Evolutionary conservation across 169 alveolate genomes (phyloP), one percentile per base, ranked within the genome.

Genomic region (Eimeria sp.): DNA sequence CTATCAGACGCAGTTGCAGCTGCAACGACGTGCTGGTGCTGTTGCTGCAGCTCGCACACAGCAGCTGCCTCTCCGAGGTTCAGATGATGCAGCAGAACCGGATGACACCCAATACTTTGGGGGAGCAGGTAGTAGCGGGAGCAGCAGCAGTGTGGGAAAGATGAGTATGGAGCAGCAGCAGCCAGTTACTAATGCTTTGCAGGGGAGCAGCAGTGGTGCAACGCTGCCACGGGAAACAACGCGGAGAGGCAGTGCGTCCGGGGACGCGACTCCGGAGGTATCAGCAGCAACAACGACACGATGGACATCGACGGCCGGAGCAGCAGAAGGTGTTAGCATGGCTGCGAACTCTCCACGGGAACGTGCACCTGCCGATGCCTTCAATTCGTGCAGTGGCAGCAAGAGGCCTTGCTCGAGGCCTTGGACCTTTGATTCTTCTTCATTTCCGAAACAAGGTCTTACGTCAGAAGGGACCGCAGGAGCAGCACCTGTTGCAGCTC

Each of bases 391-490:
- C 64, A 43, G 46, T 49, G 54, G 43, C 49, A 85, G 93, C 93
- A 85, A 85, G 93, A 85, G 80, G 82, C 93, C 93, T 20, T 85
- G 93, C 54, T 64, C 93, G 25, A 85, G 80, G 93, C 93, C 93
- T 16, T 64, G 82, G 93, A 40, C 66, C 52, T 85, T 43, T 33
- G 80, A 71, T 16, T 71, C 93, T 6, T 52, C 93, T 64, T 64
- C 58, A 20, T 49, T 64, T 85, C 37, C 93, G 40, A 62, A 43
- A 52, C 93, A 64, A 54, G 82, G 16, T 80, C 30, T 43, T 4
- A 8, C 76, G 20, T 3, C 90, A 37, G 77, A 54, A 30, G 33
- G 82, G 40, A 54, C 66, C 0, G 66, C 66, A 64, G 80, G 62
- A 43, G 93, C 62, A 58, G 64, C 78, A 23, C 56, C 78, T 14